phyloP scores from a whole-genome alignment of 768 basidiomycete species.

The Collybia sordida region DNA sequence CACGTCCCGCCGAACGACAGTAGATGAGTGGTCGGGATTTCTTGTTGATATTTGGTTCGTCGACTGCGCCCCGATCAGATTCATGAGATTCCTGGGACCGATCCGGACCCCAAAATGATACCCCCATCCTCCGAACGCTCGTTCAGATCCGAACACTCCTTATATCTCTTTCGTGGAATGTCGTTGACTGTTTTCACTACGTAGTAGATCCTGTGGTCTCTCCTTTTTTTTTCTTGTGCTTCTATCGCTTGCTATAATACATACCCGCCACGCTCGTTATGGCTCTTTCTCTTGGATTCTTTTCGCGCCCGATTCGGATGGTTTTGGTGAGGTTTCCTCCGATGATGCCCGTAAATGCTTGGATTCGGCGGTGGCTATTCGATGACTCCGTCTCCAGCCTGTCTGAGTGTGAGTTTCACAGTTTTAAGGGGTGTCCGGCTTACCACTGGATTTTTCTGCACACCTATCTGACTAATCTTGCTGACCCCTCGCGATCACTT shows the following conservation, averaged over 20 bases:
- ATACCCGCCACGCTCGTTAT: constrained; percentile 21
- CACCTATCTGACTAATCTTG: too few relatives aligned
- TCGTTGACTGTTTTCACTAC: constrained; percentile 18
- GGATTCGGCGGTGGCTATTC: too few relatives aligned
- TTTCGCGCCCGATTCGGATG: background rate
- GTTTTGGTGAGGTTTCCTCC: background rate
- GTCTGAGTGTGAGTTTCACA: too few relatives aligned
- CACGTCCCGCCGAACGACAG: constrained; percentile 51
- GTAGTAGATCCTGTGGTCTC: constrained; percentile 12
- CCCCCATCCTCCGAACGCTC: constrained; percentile 16
- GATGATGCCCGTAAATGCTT: background rate
- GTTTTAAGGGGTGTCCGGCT: too few relatives aligned
- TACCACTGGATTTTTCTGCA: too few relatives aligned
- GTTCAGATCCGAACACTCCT: constrained; percentile 16
- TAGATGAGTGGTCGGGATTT: constrained; percentile 15
- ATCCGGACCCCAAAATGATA: constrained; percentile 17
- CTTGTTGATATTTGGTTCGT: constrained; percentile 1
- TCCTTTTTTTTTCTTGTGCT: constrained; percentile 14
- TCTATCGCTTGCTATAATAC: constrained; percentile 18
- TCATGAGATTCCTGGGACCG: too few relatives aligned
- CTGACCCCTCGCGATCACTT: too few relatives aligned
- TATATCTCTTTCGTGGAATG: constrained; percentile 21
- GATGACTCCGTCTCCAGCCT: too few relatives aligned
- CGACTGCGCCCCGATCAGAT: too few relatives aligned
- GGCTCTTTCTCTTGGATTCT: background rate